Evolutionary conservation across 192 early-diverging fungal genomes (phyloP).

Genomic region (Podila epigama): DNA sequence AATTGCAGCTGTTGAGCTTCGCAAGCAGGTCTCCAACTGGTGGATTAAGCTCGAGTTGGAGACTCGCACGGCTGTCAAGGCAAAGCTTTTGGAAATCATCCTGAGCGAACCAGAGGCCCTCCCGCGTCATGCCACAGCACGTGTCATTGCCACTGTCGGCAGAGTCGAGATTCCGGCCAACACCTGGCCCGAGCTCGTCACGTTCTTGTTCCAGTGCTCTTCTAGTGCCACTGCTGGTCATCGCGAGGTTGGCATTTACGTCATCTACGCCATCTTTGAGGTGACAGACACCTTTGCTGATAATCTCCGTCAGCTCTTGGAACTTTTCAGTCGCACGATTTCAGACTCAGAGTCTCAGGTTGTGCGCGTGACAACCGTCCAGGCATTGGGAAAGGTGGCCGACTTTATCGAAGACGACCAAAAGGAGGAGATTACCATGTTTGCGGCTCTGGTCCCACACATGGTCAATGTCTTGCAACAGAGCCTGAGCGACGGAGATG

Average conservation of each 20-base stretch:
- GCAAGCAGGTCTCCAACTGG: conserved; percentile 80
- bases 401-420: conserved; percentile 81
- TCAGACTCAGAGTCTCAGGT: conserved; percentile 83
- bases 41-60: conserved; percentile 74
- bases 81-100: conserved; percentile 73
- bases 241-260: conserved; percentile 88
- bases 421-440: conserved; percentile 73
- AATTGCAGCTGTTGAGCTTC: conserved; percentile 88
- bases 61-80: conserved; percentile 67
- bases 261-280: conserved; percentile 89
- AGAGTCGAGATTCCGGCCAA: conserved; percentile 79
- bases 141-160: conserved; percentile 90
- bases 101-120: conserved; percentile 75
- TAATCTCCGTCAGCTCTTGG: conserved; percentile 72
- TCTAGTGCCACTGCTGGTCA: conserved; percentile 74
- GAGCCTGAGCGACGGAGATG: conserved; percentile 75
- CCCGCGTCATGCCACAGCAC: conserved; percentile 80
- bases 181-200: conserved; percentile 80
- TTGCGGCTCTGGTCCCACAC: conserved; percentile 75
- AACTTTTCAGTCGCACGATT: conserved; percentile 76
- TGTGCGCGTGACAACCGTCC: conserved; percentile 83
- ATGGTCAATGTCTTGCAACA: conserved; percentile 90
- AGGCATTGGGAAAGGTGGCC: conserved; percentile 81
- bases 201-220: conserved; percentile 83
- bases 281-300: conserved; percentile 72